Base-by-base conservation (phyloP, 2,329 filamentous ascomycete species). In the Alternaria brassicae region DNA sequence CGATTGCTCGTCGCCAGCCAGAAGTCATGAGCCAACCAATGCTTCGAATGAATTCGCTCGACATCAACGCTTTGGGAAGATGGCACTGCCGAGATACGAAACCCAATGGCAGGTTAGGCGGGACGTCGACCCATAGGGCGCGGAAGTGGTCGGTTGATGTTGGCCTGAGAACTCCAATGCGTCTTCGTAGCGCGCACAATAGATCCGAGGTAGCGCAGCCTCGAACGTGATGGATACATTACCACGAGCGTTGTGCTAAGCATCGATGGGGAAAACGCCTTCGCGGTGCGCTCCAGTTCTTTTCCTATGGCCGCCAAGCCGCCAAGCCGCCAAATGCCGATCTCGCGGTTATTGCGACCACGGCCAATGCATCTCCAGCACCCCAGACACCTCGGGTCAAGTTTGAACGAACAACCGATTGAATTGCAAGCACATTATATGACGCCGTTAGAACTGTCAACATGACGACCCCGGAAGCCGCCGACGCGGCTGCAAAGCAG, bases 401-500 rank as follows among this genome's bases (percentile, higher is more conserved):
- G n/a, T n/a, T 3, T 28, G 28, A 28, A 17, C 19, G 36, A 51
- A n/a, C 32, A 28, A 28, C 32, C n/a, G n/a, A 28, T 13, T 23
- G 15, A 36, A 36, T 13, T 17, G 3, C 25, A 44, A 13, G 13
- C 19, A 42, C 44, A 2, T 6, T 17, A 7, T 5, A 40, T 7
- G 19, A 15, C 19, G 9, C 17, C 40, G 36, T 19, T 36, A 39
- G 28, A 15, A 42, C 12, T 12, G 37, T 12, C 52, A 61, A 19
- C 10, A 74, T 79, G 75, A 61, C 73, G 12, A 66, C 70, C 39
- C 53, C 70, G 56, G 71, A 73, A 30, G 63, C 74, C n/a, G 73
- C 80, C 64, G 82, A 84, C 53, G 79, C 78, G 37, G 82, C 81
- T 0, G 78, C 81, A 58, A 87, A 87, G 72, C 70, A 82, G 58